Conservation (phyloP, 352 stramenopile genomes). For the Phytophthora cactorum region DNA sequence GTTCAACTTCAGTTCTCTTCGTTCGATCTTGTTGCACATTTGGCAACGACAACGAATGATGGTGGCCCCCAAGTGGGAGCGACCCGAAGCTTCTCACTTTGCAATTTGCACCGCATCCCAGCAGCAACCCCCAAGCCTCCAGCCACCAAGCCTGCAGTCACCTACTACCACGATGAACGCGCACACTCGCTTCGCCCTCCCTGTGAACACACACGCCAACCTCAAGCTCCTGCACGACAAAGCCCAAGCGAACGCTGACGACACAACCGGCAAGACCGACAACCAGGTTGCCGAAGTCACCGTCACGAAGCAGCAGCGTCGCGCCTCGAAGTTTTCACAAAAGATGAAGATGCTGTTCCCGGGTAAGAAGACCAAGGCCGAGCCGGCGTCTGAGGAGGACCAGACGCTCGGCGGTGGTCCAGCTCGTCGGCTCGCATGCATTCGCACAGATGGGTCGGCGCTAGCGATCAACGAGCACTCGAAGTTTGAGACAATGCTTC, state of each 20-base stretch:
- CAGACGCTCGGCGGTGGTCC: constrained; percentile 16
- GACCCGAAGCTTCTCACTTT: constrained; percentile 12
- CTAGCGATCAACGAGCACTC: constrained; percentile 6
- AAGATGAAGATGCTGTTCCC: constrained; percentile 31
- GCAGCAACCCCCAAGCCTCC: constrained; percentile 1
- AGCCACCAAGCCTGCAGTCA: neutral
- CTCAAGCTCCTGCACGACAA: constrained; percentile 30
- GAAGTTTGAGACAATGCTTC: neutral
- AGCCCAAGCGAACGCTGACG: constrained; percentile 4
- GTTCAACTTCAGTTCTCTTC: constrained; percentile 14
- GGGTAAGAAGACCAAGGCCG: constrained; percentile 6
- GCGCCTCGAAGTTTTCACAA: constrained; percentile 20
- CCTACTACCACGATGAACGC: constrained; percentile 18
- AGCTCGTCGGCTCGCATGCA: constrained; percentile 22
- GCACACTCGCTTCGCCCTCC: constrained; percentile 26
- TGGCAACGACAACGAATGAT: neutral
- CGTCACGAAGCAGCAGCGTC: neutral
- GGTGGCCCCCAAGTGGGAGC: neutral
- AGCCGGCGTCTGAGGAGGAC: constrained; percentile 7
- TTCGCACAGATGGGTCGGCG: constrained; percentile 23
- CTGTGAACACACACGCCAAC: constrained; percentile 29
- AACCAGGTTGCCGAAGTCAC: constrained; percentile 6
- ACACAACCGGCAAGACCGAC: neutral
- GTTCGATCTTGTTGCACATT: neutral
- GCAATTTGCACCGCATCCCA: constrained; percentile 16